Evolutionary conservation across 192 early-diverging fungal genomes (phyloP).

Genomic region (Umbelopsis isabellina): DNA sequence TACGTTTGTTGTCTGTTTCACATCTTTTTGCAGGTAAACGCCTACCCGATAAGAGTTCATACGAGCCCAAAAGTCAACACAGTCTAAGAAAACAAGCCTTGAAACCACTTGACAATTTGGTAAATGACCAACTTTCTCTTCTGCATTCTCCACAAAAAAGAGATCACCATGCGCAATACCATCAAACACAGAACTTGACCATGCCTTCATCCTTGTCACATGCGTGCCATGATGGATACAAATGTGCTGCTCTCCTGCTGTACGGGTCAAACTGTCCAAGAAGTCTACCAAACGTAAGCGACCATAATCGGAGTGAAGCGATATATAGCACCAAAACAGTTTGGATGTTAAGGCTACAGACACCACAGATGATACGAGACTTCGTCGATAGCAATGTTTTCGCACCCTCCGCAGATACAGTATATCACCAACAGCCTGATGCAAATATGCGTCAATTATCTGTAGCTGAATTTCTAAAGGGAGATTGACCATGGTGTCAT

Average conservation of each 20-base stretch:
- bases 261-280: neutral
- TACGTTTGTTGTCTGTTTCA: neutral
- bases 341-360: neutral
- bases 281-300: constrained; percentile 2
- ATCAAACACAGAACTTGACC: constrained; percentile 16
- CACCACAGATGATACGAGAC: neutral
- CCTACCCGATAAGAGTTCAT: constrained; percentile 14
- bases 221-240: neutral
- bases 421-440: neutral
- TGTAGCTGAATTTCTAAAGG: neutral
- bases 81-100: neutral
- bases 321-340: neutral
- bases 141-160: constrained; percentile 3
- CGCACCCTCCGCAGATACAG: neutral
- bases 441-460: neutral
- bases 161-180: constrained; percentile 4
- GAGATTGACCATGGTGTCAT: neutral
- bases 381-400: neutral
- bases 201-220: constrained; percentile 3
- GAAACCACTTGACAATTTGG: neutral
- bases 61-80: constrained; percentile 3
- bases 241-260: neutral
- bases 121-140: neutral
- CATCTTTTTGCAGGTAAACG: neutral
- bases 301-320: neutral